These are phyloP conservation scores for Botrytis galanthina DNA, from an alignment of 2,329 filamentous ascomycete species.

Conservation along the genomic window DNA sequence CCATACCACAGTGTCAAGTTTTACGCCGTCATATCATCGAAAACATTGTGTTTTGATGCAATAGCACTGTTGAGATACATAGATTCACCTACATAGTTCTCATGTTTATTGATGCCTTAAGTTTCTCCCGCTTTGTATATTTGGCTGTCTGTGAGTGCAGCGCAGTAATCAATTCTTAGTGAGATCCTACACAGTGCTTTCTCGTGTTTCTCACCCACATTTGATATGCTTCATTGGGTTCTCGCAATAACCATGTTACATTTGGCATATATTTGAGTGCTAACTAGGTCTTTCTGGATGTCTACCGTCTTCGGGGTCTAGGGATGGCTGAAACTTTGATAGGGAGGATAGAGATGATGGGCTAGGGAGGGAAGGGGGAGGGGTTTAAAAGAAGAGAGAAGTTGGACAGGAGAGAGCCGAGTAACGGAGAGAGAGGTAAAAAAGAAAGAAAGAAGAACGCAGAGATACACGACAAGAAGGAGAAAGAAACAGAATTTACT, in stretches of 20 bases:
- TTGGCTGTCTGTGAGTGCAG: neutral
- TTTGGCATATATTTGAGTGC: neutral
- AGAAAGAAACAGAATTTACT: neutral
- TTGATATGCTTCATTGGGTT: neutral
- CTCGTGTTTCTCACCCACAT: neutral
- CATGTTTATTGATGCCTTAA: neutral
- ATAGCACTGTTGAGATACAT: neutral
- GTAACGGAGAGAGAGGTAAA: neutral
- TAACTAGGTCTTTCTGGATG: neutral
- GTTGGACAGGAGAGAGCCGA: no score
- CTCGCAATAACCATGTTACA: neutral
- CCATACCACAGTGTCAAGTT: neutral
- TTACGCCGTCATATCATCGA: neutral
- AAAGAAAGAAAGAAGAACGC: no score
- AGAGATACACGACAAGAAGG: neutral
- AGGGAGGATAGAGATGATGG: neutral
- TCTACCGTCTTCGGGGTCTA: neutral
- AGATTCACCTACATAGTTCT: neutral
- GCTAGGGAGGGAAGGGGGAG: neutral
- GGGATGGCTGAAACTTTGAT: neutral
- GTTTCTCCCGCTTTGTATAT: neutral
- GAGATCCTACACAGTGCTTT: neutral
- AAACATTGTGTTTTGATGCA: neutral
- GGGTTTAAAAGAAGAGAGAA: neutral
- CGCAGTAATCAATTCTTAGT: neutral